phyloP scores from a whole-genome alignment of 2,329 filamentous ascomycete genomes.

The Tympanopsis confertula region DNA sequence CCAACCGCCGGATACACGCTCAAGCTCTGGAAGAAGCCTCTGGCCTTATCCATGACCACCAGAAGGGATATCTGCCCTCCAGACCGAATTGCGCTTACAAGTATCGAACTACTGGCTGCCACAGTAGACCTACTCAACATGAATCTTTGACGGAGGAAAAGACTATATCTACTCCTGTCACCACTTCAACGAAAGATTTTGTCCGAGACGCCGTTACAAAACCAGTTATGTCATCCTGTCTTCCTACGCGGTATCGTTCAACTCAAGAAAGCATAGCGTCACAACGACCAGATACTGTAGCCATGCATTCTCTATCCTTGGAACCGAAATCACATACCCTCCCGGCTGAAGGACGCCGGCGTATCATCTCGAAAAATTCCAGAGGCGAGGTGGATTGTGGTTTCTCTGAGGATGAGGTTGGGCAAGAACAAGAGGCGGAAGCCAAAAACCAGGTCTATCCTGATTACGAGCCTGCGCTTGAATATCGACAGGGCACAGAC shows the following conservation, averaged over 20 bases:
- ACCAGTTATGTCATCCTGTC: neutral
- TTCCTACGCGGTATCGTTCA: no score
- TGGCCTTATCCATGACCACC: neutral
- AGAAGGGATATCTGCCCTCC: neutral
- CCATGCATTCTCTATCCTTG: neutral
- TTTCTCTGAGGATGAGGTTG: neutral
- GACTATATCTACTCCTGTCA: neutral
- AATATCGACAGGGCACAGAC: conserved; percentile 5
- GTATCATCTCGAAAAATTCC: neutral
- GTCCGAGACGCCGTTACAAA: neutral
- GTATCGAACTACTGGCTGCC: neutral
- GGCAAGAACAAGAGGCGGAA: conserved; percentile 1
- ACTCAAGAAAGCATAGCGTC: no score
- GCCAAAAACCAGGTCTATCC: neutral
- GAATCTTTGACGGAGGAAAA: no score
- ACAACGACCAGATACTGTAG: no score
- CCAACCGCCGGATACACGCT: conserved; percentile 3
- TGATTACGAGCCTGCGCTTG: neutral
- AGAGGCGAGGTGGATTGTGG: neutral
- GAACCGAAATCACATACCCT: no score
- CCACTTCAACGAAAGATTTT: neutral
- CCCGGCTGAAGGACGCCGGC: no score
- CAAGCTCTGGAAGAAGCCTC: neutral
- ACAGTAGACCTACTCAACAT: no score
- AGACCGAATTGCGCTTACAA: neutral